Conservation (phyloP, 305 asterid genomes). For the Fraxinus greggii region DNA sequence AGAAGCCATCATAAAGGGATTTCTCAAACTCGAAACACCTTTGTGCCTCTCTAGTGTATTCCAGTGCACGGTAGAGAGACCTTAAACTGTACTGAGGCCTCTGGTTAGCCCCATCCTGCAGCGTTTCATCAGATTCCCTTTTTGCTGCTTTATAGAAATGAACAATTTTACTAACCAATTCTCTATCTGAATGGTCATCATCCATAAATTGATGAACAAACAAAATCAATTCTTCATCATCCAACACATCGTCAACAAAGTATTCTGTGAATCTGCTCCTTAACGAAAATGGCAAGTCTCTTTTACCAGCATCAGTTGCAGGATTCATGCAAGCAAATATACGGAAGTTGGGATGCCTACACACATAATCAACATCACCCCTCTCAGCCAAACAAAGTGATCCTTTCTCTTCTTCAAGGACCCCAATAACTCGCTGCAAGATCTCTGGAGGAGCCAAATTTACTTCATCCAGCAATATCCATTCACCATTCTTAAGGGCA, state of each 20-base stretch:
- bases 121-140: constrained; percentile 68
- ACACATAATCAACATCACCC: constrained; percentile 78
- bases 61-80: constrained; percentile 88
- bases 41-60: constrained; percentile 66
- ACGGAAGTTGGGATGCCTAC: constrained; percentile 72
- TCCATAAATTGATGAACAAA: constrained; percentile 63
- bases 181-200: constrained; percentile 43
- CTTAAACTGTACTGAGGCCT: constrained; percentile 96
- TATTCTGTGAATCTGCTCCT: constrained; percentile 92
- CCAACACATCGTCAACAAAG: constrained; percentile 87
- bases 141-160: constrained; percentile 79
- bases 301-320: constrained; percentile 98
- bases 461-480: constrained; percentile 97
- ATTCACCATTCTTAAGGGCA: constrained; percentile 89
- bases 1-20: constrained; percentile 89
- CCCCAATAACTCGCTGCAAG: constrained; percentile 87
- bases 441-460: constrained; percentile 99
- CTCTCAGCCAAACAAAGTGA: constrained; percentile 92
- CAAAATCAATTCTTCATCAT: constrained; percentile 77
- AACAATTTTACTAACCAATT: constrained; percentile 46
- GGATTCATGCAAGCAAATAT: constrained; percentile 99
- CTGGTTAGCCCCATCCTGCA: constrained; percentile 99
- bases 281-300: constrained; percentile 71
- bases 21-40: constrained; percentile 46
- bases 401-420: constrained; percentile 86